Evolutionary conservation across 495 filamentous ascomycete species (phyloP).

Genomic region (Hyphodiscus hymeniophilus): DNA sequence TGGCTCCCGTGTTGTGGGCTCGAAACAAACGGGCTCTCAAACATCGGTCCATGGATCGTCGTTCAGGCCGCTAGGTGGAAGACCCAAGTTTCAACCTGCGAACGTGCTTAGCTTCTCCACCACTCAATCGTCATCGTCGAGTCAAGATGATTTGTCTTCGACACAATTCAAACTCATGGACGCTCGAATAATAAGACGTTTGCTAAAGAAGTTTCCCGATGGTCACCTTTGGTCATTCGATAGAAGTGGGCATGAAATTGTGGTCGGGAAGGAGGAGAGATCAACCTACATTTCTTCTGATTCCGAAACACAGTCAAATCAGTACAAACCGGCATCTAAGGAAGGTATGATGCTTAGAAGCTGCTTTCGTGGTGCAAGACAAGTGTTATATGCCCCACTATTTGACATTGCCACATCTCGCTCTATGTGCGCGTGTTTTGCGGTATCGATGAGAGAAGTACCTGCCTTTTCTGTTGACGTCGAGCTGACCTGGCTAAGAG

Average conservation of each 20-base stretch:
- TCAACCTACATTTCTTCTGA: background rate
- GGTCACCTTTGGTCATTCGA: background rate
- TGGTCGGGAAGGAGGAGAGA: background rate
- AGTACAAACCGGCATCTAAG: background rate
- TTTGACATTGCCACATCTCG: slow-evolving; percentile 50
- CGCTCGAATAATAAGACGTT: background rate
- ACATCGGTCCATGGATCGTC: no score
- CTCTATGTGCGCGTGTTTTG: slow-evolving; percentile 2
- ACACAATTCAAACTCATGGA: background rate
- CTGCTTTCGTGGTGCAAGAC: slow-evolving; percentile 38
- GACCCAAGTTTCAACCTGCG: slow-evolving; percentile 1
- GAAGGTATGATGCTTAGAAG: background rate
- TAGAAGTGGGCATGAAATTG: background rate
- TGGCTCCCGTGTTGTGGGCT: no score
- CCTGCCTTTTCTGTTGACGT: slow-evolving; percentile 27
- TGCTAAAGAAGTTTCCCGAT: background rate
- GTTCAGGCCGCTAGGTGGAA: no score
- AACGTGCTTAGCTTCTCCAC: slow-evolving; percentile 8
- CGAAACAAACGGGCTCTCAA: no score
- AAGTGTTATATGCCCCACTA: slow-evolving; percentile 48
- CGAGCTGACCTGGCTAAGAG: slow-evolving; percentile 31
- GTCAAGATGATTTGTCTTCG: background rate
- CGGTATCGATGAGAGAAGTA: background rate
- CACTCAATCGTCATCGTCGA: background rate
- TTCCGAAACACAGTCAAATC: background rate